Base-by-base conservation (phyloP, 495 filamentous ascomycete genomes). In the Penicillium ochrochloron region DNA sequence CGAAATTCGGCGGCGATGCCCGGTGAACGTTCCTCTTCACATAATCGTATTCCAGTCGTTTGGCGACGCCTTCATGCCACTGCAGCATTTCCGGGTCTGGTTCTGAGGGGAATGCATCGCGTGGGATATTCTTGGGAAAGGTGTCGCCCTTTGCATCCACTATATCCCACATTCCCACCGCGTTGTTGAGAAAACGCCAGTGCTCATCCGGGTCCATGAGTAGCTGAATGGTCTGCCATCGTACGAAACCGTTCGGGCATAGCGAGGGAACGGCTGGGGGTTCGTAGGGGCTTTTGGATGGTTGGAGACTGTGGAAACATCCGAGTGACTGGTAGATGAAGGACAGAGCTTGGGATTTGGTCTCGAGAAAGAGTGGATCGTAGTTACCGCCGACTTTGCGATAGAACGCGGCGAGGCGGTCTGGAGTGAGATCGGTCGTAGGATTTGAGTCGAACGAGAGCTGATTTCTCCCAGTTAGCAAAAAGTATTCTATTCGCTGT, bases 161-260 rank as follows among this genome's bases (percentile, higher is more conserved):
- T 46, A 99, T 85, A 56, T 85, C 84, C 83, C 92, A 97, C 44
- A 90, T 80, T 37, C 79, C 83, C 11, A 96, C 88, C 0, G 96
- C 92, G 66, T 86, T 88, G 68, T 94, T 93, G 9, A 99, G 72
- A 66, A 92, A 94, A 2, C 87, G 86, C 2, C 90, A 90, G 78
- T 98, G 94, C 69, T 94, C 91, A 64, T 92, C 89, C 2, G 96
- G 95, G 58, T 89, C 91, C 14, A 98, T 84, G 34, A 98, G 82
- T 33, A 96, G 78, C 77, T 98, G 93, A 17, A 99, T 93, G 2
- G 91, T 91, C 82, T 97, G 92, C 94, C 94, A 99, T 70, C 89
- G 88, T 44, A 94, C 89, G 73, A 97, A 99, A 27, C 95, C 95
- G 65, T 85, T 86, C 0, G 84, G 80, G 42, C 93, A 93, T 60